Evolutionary conservation across 768 basidiomycete genomes (phyloP), one percentile per base, ranked within the genome.

Genomic region (Mycena maculata): DNA sequence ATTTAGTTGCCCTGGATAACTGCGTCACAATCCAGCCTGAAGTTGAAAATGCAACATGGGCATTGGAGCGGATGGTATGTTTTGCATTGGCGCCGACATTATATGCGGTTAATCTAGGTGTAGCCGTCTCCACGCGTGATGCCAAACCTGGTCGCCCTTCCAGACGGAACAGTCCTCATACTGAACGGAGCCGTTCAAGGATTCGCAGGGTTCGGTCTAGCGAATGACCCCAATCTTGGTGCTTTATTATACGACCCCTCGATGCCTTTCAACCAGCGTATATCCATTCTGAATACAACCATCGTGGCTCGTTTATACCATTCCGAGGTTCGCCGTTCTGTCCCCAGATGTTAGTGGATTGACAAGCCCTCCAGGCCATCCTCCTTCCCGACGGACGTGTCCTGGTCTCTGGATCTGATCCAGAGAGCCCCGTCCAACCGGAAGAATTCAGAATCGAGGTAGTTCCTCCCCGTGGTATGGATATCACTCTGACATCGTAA

Each of bases 11-110:
- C 4, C 76, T 90, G 27, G 92, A 93, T 71, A 93, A 92, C 71
- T 94, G 93, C 69, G 85, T 93, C 15, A 79, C 84, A 1, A 92
- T 89, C 27, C 77, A 84, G 27, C 93, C 93, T 0, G 93, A 94
- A 73, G 86, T 72, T 0, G 38, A 73, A 1, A 88, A 89, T 55
- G 75, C 91, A 1, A 83, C 84, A 1, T 94, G 93, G 93, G 83
- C 82, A 0, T 38, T 94, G 11, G 93, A 94, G 75, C 87, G 93
- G 54, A 94, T 94, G 93, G 92, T 92, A 44, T 50, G 88, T 77
- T 20, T 36, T 18, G 9, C 27, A 15, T 18, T 36, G 13, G 33
- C 13, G 6, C 33, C 13, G 33, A 6, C 6, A 36, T n/a, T n/a
- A n/a, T n/a, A n/a, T n/a, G n/a, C n/a, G n/a, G 33, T 36, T 36